phyloP scores from a whole-genome alignment of 345 rosid genomes.

The Salix udensis region DNA sequence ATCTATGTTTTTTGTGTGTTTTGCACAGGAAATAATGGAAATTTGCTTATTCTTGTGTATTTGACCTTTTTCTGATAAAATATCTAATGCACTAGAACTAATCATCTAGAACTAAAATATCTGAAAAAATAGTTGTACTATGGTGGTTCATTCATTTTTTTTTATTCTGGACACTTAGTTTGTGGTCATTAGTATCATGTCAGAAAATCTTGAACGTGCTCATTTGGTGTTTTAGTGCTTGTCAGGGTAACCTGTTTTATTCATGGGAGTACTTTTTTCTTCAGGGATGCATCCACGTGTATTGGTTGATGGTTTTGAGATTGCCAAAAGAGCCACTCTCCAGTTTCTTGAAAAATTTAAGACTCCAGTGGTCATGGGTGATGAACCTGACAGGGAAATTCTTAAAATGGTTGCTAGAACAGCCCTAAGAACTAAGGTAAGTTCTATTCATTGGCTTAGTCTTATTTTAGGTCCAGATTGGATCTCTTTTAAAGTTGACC shows the following conservation, averaged over 20 bases:
- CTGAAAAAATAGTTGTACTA: background rate
- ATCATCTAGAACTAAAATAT: too few species aligned
- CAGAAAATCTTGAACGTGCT: background rate
- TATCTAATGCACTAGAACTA: background rate
- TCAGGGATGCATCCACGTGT: conserved; percentile 99
- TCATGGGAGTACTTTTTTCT: conserved; percentile 1
- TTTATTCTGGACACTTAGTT: background rate
- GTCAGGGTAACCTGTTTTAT: background rate
- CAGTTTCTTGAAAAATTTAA: conserved; percentile 87
- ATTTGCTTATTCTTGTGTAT: background rate
- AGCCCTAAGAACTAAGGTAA: conserved; percentile 83
- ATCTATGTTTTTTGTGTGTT: background rate
- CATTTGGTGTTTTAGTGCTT: background rate
- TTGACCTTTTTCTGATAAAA: background rate
- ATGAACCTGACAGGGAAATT: conserved; percentile 93
- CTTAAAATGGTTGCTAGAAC: conserved; percentile 97
- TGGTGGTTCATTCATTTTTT: background rate
- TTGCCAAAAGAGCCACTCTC: conserved; percentile 91
- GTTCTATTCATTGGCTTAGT: background rate
- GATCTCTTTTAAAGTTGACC: conserved; percentile 7
- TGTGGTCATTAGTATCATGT: background rate
- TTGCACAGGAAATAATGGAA: background rate
- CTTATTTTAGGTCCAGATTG: background rate
- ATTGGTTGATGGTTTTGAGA: conserved; percentile 94
- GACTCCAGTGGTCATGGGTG: conserved; percentile 92